phyloP scores from a whole-genome alignment of 2,329 filamentous ascomycete species.

The Pseudogymnoascus verrucosus region DNA sequence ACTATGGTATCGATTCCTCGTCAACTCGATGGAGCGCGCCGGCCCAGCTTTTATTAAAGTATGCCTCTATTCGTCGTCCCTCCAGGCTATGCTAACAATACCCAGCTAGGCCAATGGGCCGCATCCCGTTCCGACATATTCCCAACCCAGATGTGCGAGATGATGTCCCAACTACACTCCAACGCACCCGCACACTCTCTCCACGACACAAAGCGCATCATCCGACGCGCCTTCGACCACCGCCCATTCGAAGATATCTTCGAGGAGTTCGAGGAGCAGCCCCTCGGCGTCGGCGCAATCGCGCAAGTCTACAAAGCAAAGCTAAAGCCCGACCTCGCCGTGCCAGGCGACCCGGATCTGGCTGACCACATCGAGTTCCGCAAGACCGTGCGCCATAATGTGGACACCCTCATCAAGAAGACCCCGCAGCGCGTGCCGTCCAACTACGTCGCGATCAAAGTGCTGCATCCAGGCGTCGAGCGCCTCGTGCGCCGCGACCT shows the following conservation, averaged over 20 bases:
- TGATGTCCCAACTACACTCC: conserved; percentile 93
- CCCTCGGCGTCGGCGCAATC: conserved; percentile 89
- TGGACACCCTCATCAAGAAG: conserved; percentile 80
- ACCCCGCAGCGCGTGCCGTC: conserved; percentile 80
- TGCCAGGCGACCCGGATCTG: conserved; percentile 47
- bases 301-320: conserved; percentile 97
- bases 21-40: conserved; percentile 82
- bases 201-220: conserved; percentile 66
- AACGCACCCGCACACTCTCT: conserved; percentile 89
- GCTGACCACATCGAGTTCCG: conserved; percentile 50
- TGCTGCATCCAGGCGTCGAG: conserved; percentile 87
- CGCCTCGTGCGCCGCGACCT: conserved; percentile 83
- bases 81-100: conserved; percentile 16
- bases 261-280: conserved; percentile 84
- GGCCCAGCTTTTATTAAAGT: conserved; percentile 97
- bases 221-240: conserved; percentile 74
- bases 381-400: conserved; percentile 67
- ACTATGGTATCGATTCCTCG: conserved; percentile 91
- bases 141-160: conserved; percentile 79
- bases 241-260: conserved; percentile 84
- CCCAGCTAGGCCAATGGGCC: conserved; percentile 90
- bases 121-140: conserved; percentile 96
- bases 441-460: conserved; percentile 89
- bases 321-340: conserved; percentile 69
- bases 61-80: conserved; percentile 16